Percentiles rank a stretch among this genome's conserved stretches.
phyloP scores from a whole-genome alignment of 2,329 filamentous ascomycete species.

The Sporothrix luriei region DNA sequence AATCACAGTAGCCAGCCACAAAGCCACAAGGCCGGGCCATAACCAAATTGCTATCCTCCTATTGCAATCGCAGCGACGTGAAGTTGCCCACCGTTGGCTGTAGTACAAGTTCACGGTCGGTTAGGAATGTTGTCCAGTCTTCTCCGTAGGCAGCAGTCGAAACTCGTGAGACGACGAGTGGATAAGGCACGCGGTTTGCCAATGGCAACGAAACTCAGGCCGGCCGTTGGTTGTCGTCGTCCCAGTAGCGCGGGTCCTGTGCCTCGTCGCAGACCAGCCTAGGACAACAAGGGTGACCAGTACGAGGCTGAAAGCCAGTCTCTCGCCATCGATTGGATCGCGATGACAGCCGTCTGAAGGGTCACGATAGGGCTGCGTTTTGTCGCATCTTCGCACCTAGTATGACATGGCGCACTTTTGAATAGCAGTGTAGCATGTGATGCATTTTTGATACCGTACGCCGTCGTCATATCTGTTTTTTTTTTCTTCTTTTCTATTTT shows the following conservation, averaged over 20 bases:
- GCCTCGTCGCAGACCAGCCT: not conserved
- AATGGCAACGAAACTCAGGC: not conserved
- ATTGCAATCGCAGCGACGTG: not conserved
- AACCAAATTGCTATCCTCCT: not conserved
- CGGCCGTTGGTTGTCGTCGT: slow-evolving; percentile 11
- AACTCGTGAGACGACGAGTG: not conserved
- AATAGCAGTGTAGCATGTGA: not conserved
- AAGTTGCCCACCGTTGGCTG: not conserved
- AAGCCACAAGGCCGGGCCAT: not conserved
- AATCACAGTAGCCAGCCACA: not conserved
- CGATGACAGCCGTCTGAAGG: not conserved
- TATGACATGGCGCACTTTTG: not conserved
- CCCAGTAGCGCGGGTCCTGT: not conserved
- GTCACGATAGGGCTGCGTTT: not conserved
- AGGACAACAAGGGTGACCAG: not conserved
- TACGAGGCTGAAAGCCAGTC: not conserved
- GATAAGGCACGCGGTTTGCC: not conserved
- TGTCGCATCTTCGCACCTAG: not conserved
- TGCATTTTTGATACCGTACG: too few relatives aligned
- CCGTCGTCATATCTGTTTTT: not conserved
- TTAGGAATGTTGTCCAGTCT: not conserved
- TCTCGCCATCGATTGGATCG: slow-evolving; percentile 2
- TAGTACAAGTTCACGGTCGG: not conserved
- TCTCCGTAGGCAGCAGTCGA: slow-evolving; percentile 22
- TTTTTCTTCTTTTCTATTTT: not conserved